Percentiles rank a stretch among this genome's conserved stretches.
phyloP scores from a whole-genome alignment of 2,329 filamentous ascomycete genomes.

The Talaromyces sp. region DNA sequence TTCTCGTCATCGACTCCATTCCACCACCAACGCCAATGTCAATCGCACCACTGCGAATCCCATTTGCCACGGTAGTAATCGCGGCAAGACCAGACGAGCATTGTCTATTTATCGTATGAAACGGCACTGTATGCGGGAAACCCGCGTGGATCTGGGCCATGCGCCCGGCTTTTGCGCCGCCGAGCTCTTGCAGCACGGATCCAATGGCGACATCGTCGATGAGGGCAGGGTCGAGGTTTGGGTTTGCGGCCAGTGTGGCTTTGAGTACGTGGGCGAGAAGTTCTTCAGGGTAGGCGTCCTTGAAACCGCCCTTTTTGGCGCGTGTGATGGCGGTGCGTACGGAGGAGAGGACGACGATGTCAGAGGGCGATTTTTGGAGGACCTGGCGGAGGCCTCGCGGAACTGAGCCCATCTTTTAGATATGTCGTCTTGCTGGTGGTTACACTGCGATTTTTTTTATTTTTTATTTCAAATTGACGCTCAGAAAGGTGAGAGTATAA shows the following conservation, averaged over 20 bases:
- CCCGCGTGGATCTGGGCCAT: constrained; percentile 87
- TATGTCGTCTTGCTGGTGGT: background rate
- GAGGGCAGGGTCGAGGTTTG: constrained; percentile 61
- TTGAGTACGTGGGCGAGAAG: constrained; percentile 60
- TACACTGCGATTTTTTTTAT: background rate
- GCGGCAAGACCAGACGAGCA: constrained; percentile 74
- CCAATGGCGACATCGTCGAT: constrained; percentile 82
- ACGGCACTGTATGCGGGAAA: constrained; percentile 63
- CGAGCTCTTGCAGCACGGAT: constrained; percentile 84
- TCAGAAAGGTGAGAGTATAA: background rate
- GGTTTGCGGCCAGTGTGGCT: constrained; percentile 66
- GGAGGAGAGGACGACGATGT: constrained; percentile 85
- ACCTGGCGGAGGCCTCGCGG: constrained; percentile 67
- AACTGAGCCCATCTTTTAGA: constrained; percentile 42
- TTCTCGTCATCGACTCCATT: constrained; percentile 94
- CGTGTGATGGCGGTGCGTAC: constrained; percentile 82
- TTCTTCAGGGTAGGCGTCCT: constrained; percentile 87
- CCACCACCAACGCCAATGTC: constrained; percentile 74
- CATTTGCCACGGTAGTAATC: constrained; percentile 66
- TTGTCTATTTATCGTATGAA: constrained; percentile 85
- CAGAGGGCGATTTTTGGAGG: constrained; percentile 69
- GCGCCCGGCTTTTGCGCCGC: constrained; percentile 81
- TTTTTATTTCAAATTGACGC: background rate
- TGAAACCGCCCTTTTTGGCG: constrained; percentile 74
- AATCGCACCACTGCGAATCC: constrained; percentile 69